Percentiles rank a stretch among this genome's conserved stretches.
phyloP scores from a whole-genome alignment of 148 eudicot species.

The Hydrangea macrophylla region DNA sequence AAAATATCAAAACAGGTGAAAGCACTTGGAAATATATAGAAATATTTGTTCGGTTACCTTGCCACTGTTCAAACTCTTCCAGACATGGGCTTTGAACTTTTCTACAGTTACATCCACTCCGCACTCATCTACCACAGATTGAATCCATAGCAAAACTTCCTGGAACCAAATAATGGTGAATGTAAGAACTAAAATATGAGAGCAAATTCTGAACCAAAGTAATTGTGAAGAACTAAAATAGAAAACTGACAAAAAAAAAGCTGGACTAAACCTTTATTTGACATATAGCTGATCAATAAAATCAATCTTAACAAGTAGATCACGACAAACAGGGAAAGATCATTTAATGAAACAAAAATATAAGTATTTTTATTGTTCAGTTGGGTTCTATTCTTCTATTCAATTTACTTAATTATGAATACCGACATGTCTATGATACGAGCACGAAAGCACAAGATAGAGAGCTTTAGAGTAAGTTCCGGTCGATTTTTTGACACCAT shows the following conservation, averaged over 20 bases:
- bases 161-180: slow-evolving; percentile 26
- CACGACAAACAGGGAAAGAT: too few relatives aligned
- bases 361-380: too few relatives aligned
- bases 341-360: too few relatives aligned
- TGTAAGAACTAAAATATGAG: slow-evolving; percentile 2
- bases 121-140: slow-evolving; percentile 85
- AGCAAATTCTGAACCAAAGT: neutral
- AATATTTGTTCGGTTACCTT: slow-evolving; percentile 46
- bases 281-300: neutral
- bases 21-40: neutral
- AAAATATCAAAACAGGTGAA: neutral
- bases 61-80: slow-evolving; percentile 95
- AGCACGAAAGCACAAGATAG: neutral
- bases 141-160: slow-evolving; percentile 98
- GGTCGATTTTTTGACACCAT: neutral
- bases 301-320: too few relatives aligned
- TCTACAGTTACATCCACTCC: slow-evolving; percentile 84
- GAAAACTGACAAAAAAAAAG: neutral
- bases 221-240: neutral
- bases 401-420: too few relatives aligned
- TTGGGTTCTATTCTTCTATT: too few relatives aligned
- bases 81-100: slow-evolving; percentile 82
- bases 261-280: neutral
- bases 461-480: too few relatives aligned
- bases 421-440: neutral